Evolutionary conservation across 2,329 filamentous ascomycete species (phyloP).

Genomic region (Ceratocystis lukuohia): DNA sequence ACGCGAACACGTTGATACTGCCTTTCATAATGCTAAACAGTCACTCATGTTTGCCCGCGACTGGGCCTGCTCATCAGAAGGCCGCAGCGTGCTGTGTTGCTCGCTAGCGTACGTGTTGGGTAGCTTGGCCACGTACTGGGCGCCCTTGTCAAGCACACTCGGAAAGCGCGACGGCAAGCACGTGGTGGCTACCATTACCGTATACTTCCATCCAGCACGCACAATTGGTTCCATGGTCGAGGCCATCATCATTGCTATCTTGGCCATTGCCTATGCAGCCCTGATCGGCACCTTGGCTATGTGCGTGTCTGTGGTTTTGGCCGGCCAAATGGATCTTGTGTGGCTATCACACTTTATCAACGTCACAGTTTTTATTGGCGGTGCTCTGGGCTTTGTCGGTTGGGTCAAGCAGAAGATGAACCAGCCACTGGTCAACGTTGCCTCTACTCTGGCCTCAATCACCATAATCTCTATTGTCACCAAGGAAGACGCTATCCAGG

Average conservation of each 20-base stretch:
- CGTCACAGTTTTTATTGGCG: conserved; percentile 70
- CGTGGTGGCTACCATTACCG: conserved; percentile 81
- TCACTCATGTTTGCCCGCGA: conserved; percentile 33
- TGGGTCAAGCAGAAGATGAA: conserved; percentile 74
- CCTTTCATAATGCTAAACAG: conserved; percentile 29
- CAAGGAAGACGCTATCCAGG: conserved; percentile 78
- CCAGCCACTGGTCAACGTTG: conserved; percentile 69
- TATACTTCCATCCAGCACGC: conserved; percentile 86
- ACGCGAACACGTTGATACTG: conserved; percentile 27
- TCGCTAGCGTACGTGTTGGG: conserved; percentile 79
- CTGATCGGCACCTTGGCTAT: conserved; percentile 71
- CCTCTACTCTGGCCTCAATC: conserved; percentile 72
- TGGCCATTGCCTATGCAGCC: conserved; percentile 59
- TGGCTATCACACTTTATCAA: conserved; percentile 65
- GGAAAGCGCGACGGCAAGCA: conserved; percentile 85
- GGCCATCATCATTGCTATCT: conserved; percentile 60
- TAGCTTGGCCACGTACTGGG: conserved; percentile 73
- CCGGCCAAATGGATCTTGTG: conserved; percentile 50
- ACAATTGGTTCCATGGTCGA: conserved; percentile 83
- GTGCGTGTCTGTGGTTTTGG: conserved; percentile 73
- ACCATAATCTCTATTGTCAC: conserved; percentile 82
- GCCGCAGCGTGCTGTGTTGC: conserved; percentile 76
- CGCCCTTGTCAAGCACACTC: conserved; percentile 56
- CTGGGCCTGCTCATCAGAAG: conserved; percentile 59
- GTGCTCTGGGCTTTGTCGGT: conserved; percentile 72